Base-by-base conservation (phyloP, 768 basidiomycete species). In the Agaricus subrufescens region DNA sequence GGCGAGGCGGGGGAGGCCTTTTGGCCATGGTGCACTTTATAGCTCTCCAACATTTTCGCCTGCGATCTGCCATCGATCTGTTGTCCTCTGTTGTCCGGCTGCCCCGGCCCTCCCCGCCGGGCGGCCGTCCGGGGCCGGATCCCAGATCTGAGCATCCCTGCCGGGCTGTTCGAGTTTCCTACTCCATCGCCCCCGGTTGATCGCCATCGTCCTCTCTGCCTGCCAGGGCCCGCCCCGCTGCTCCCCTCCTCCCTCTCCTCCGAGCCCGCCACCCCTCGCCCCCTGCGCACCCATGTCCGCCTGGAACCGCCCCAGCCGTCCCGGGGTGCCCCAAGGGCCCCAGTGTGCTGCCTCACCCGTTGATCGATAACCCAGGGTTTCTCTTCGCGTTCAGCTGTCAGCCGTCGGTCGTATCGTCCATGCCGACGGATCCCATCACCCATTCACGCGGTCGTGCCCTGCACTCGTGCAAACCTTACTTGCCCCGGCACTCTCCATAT, bases 361-460 rank as follows among this genome's bases (percentile, higher is more conserved):
- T 34, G 34, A 34, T 34, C 11, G 34, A 8, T 34, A 34, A 34
- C 34, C 34, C 34, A 34, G 34, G 34, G 34, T 19, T 45, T 45
- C 23, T 53, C 45, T 53, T 30, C 25, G 11, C 43, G 12, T 29
- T 29, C 25, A 53, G 4, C 25, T 34, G 11, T 46, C 27, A 26
- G 27, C 52, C 52, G 52, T 46, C 52, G 52, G 52, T 38, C 52
- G 9, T 26, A 25, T 26, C 31, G 23, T 7, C 52, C 31, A 52
- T 46, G 43, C 52, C 52, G 52, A 53, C 52, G 52, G 52, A 46
- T 53, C 52, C 43, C 19, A 45, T 31, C 11, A 53, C 2, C 34
- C 7, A 34, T 34, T 34, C 34, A 34, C 34, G 34, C 7, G 34
- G 11, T 34, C 34, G 34, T 34, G 11, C 34, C 34, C 34, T 34